These are phyloP conservation scores for Roridomyces roridus DNA, from an alignment of 768 basidiomycete genomes.

Conservation along the genomic window DNA sequence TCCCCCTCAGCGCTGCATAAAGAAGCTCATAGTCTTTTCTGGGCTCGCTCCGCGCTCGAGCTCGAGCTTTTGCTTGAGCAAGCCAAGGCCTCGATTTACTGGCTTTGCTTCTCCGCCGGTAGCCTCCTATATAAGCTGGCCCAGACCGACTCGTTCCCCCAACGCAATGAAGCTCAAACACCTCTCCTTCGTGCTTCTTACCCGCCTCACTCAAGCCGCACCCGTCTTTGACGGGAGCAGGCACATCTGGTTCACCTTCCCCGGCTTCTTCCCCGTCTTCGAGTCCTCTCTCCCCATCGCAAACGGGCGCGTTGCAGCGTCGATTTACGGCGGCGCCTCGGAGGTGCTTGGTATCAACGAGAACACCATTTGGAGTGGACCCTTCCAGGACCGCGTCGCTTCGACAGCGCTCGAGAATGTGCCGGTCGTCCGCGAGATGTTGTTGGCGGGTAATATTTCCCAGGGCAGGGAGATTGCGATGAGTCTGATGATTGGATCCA, in stretches of 20 bases:
- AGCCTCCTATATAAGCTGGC: background rate
- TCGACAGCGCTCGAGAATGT: slow-evolving; percentile 1
- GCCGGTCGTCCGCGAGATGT: slow-evolving; percentile 8
- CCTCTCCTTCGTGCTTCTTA: slow-evolving; percentile 1
- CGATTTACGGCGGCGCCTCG: slow-evolving; percentile 10
- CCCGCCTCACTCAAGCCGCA: background rate
- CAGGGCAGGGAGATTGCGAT: slow-evolving; percentile 7
- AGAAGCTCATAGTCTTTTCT: too few species aligned
- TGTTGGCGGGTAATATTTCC: slow-evolving; percentile 8
- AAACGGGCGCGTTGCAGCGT: slow-evolving; percentile 10
- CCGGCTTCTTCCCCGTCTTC: slow-evolving; percentile 8
- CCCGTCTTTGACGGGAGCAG: slow-evolving; percentile 7
- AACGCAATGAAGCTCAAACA: background rate
- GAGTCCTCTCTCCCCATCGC: slow-evolving; percentile 6
- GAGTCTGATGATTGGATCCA: slow-evolving; percentile 10
- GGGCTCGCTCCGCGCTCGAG: too few species aligned
- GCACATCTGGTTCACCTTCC: slow-evolving; percentile 11
- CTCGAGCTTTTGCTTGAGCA: too few species aligned
- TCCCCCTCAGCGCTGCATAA: too few species aligned
- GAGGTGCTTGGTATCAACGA: slow-evolving; percentile 14
- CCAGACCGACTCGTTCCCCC: background rate
- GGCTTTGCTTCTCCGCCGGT: too few species aligned
- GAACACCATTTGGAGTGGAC: slow-evolving; percentile 7
- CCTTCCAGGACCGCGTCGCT: slow-evolving; percentile 10
- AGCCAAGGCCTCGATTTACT: too few species aligned